Evolutionary conservation across 1,139 yeast genomes (phyloP).

Genomic region (Yamadazyma jaroonii): DNA sequence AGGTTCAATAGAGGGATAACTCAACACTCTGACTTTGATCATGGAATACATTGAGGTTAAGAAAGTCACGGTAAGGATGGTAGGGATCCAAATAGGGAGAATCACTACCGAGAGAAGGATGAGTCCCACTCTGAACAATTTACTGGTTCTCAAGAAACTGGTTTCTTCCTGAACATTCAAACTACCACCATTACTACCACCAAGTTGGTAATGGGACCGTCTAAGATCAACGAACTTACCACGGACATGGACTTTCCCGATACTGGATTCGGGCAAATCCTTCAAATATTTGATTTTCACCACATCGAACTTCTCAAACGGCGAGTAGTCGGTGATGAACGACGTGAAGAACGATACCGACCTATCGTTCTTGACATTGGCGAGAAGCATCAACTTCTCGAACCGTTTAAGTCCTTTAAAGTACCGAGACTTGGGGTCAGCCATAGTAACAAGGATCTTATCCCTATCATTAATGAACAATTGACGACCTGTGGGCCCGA

Average conservation of each 20-base stretch:
- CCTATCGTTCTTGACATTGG: constrained; percentile 76
- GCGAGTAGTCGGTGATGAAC: constrained; percentile 48
- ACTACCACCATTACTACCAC: constrained; percentile 18
- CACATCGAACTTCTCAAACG: constrained; percentile 43
- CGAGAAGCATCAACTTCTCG: constrained; percentile 55
- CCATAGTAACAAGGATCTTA: constrained; percentile 48
- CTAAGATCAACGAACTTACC: constrained; percentile 59
- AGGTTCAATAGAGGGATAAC: constrained; percentile 19
- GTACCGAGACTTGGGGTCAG: constrained; percentile 53
- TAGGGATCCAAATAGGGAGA: constrained; percentile 55
- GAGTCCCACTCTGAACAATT: constrained; percentile 26
- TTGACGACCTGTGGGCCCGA: constrained; percentile 77
- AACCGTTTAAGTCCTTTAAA: constrained; percentile 56
- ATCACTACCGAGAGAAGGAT: constrained; percentile 29
- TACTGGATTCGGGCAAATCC: constrained; percentile 31
- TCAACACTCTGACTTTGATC: constrained; percentile 27
- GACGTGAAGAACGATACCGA: constrained; percentile 55
- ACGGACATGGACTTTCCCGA: constrained; percentile 32
- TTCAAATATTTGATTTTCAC: constrained; percentile 40
- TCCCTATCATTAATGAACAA: constrained; percentile 54
- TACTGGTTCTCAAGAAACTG: constrained; percentile 30
- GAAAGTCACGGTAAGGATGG: constrained; percentile 43
- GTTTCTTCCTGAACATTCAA: constrained; percentile 34
- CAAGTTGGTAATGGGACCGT: constrained; percentile 21
- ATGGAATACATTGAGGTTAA: constrained; percentile 36